Conservation (phyloP, 75 land plant species). For the Gnetum montanum region DNA sequence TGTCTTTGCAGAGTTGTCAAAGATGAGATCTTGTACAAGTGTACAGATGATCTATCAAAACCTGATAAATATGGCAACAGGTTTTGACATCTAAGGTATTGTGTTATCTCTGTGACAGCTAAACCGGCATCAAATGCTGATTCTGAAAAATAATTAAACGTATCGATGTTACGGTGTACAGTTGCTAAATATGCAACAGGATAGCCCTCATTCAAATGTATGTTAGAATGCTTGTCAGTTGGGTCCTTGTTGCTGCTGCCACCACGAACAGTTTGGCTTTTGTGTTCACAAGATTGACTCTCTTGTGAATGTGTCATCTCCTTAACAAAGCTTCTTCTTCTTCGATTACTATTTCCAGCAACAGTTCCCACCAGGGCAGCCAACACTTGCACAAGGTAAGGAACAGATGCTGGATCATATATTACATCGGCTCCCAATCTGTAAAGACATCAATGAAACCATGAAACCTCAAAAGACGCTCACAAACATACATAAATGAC, state of each 20-base stretch:
- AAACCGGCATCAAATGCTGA: slow-evolving; percentile 42
- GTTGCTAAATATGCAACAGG: slow-evolving; percentile 74
- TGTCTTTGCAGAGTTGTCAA: no score
- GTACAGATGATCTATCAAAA: slow-evolving; percentile 45
- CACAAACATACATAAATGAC: not conserved
- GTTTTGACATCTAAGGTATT: slow-evolving; percentile 18
- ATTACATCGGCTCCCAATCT: slow-evolving; percentile 93
- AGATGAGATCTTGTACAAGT: slow-evolving; percentile 18
- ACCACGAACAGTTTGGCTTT: not conserved
- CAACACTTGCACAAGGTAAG: slow-evolving; percentile 60
- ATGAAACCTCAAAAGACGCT: no score
- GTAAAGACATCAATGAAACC: slow-evolving; percentile 11
- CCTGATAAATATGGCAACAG: slow-evolving; percentile 60
- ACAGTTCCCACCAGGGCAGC: slow-evolving; percentile 31
- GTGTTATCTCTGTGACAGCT: slow-evolving; percentile 42
- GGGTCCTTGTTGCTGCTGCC: not conserved
- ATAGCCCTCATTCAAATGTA: not conserved
- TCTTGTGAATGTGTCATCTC: not conserved
- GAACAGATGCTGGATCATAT: slow-evolving; percentile 62
- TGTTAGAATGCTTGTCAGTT: not conserved
- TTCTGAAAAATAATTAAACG: slow-evolving; percentile 44
- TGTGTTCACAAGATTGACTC: not conserved
- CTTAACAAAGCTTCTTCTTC: not conserved
- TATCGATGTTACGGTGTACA: slow-evolving; percentile 64
- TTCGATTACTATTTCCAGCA: no score